Evolutionary conservation across 352 stramenopile genomes (phyloP), one percentile per base, ranked within the genome.

Genomic region (Phytophthora chlamydospora): DNA sequence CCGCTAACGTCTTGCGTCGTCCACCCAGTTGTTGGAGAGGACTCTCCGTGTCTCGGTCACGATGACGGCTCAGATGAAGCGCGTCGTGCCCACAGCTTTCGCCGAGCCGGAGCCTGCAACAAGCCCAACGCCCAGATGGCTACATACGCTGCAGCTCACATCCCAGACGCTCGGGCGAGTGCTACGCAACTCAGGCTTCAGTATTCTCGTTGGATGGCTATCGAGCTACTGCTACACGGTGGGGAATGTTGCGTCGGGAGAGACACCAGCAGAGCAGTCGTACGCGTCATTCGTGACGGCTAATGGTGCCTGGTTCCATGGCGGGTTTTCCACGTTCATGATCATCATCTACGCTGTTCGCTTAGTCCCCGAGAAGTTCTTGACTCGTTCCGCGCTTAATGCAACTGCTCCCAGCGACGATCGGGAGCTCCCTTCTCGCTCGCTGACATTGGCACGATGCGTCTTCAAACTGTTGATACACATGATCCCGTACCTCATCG

Each of bases 181-280:
- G 31, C 38, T 65, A 11, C 57, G 46, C 40, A 61, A 61, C 11
- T 31, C 53, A 5, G 27, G 14, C 6, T 44, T 53, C 21, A 53
- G 53, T 12, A 53, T 52, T 10, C 19, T 38, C 2, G 42, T 47
- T 12, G 42, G 42, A 9, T 61, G 55, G 43, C 4, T 63, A 8
- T 63, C 48, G 13, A 45, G 21, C 4, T 56, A 42, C 9, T 49
- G 21, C 36, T 63, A 43, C 24, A 53, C 51, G 6, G n/a, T 57
- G 1, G 49, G 46, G 12, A 44, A 56, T 32, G 16, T 56, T 6
- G 32, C 29, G 21, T 43, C 62, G 5, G 55, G 44, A 13, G 12
- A 56, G 17, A 38, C 58, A 16, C 29, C 48, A 36, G 39, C 32
- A 5, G 24, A 55, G 33, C 43, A 62, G 43, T 48, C 54, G 1